phyloP scores from a whole-genome alignment of 192 early-diverging fungal species.

The Lunasporangiospora selenospora region DNA sequence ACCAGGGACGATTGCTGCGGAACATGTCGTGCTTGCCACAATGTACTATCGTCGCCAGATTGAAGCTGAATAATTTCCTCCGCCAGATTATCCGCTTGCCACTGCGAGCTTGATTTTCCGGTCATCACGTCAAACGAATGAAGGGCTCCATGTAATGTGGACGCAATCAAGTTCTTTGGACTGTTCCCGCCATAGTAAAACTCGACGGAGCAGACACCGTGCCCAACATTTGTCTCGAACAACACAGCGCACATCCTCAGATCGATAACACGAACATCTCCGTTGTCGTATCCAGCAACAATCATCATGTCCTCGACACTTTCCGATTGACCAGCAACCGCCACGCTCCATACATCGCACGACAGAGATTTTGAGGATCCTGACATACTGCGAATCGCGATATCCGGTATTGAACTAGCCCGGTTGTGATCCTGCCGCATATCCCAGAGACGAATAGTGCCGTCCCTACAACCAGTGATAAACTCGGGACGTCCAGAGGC shows the following conservation, averaged over 20 bases:
- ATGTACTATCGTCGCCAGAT: constrained; percentile 30
- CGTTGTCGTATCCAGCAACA: constrained; percentile 27
- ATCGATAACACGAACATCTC: constrained; percentile 31
- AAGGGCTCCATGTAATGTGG: constrained; percentile 19
- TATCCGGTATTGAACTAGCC: no score
- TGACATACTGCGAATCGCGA: no score
- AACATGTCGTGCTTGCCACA: constrained; percentile 35
- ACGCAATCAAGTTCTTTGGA: constrained; percentile 8
- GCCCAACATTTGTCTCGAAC: constrained; percentile 25
- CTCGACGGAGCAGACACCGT: constrained; percentile 26
- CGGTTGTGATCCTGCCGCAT: constrained; percentile 23
- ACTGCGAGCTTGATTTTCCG: constrained; percentile 2
- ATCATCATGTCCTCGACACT: constrained; percentile 18
- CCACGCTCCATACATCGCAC: constrained; percentile 31
- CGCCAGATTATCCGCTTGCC: not conserved
- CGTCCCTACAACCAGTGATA: constrained; percentile 31
- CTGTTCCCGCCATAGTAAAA: constrained; percentile 12
- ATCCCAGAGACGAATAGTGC: constrained; percentile 30
- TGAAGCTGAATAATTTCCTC: constrained; percentile 11
- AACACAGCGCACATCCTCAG: constrained; percentile 7
- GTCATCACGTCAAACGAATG: constrained; percentile 10
- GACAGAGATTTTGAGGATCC: no score
- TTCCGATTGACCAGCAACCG: not conserved
- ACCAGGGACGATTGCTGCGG: constrained; percentile 22
- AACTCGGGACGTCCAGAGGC: constrained; percentile 22